Conservation (phyloP, 192 early-diverging fungal genomes). For the Coemansia sp. region DNA sequence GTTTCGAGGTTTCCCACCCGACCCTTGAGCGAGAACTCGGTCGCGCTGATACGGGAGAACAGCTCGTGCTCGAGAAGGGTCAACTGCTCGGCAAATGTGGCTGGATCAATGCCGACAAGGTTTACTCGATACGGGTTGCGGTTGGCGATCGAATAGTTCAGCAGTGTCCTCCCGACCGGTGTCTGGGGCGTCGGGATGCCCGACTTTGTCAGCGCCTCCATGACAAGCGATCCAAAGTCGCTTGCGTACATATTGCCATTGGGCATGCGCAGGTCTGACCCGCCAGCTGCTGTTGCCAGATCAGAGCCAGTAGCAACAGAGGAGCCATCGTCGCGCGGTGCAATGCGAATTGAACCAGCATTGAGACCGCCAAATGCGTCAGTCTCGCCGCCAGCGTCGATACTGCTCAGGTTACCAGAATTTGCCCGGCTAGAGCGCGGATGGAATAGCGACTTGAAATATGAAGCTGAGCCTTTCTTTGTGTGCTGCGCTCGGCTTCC, state of each 20-base stretch:
- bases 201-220: conserved; percentile 57
- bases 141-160: conserved; percentile 54
- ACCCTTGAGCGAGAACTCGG: conserved; percentile 67
- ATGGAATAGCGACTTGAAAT: conserved; percentile 55
- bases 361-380: conserved; percentile 20
- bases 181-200: conserved; percentile 59
- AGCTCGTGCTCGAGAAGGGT: conserved; percentile 75
- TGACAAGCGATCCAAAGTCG: conserved; percentile 55
- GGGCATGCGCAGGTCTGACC: conserved; percentile 25
- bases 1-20: conserved; percentile 55
- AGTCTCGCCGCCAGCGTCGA: conserved; percentile 13
- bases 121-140: conserved; percentile 56
- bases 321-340: conserved; percentile 26
- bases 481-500: conserved; percentile 23
- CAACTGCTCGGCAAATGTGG: conserved; percentile 71
- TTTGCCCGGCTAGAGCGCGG: conserved; percentile 40
- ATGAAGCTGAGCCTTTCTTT: conserved; percentile 55
- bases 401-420: conserved; percentile 8
- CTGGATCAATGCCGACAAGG: conserved; percentile 61
- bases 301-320: conserved; percentile 2
- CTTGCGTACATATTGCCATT: conserved; percentile 58
- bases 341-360: conserved; percentile 26
- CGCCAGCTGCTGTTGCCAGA: conserved; percentile 11
- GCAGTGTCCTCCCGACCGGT: conserved; percentile 47
- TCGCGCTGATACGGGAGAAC: conserved; percentile 67